Conservation (phyloP, 495 filamentous ascomycete species). For the Penicillium cosmopolitanum region DNA sequence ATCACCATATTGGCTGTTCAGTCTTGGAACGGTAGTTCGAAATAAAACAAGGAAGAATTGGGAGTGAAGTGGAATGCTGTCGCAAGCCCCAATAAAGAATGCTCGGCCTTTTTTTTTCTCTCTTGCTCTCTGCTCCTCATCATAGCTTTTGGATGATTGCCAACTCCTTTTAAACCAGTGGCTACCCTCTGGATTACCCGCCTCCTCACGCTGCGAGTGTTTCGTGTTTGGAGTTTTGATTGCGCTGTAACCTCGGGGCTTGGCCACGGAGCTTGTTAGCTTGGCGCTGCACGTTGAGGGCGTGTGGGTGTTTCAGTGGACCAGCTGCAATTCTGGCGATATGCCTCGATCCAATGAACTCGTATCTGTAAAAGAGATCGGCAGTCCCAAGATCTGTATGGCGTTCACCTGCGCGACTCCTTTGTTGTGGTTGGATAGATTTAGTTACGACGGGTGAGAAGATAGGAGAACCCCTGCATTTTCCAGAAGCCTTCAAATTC, state of each 20-base stretch:
- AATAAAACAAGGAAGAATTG: background rate
- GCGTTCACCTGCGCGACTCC: conserved; percentile 1
- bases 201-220: background rate
- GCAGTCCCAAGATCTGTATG: background rate
- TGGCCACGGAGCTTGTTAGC: conserved; percentile 23
- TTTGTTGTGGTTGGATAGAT: conserved; percentile 3
- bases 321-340: background rate
- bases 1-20: background rate
- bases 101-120: background rate
- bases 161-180: background rate
- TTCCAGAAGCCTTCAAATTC: background rate
- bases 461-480: background rate
- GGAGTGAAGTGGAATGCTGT: background rate
- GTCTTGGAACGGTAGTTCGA: background rate
- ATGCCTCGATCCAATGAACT: background rate
- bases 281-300: conserved; percentile 25
- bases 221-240: background rate
- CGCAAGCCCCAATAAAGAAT: background rate
- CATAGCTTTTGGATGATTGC: background rate
- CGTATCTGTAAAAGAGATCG: background rate
- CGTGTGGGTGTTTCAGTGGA: conserved; percentile 1
- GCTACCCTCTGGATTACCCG: background rate
- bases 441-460: background rate
- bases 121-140: background rate
- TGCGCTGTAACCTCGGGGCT: conserved; percentile 24